Percentiles rank a stretch among this genome's conserved stretches.
These are phyloP conservation scores for Argentina anserina DNA, from an alignment of 306 rosid genomes.

Conservation along the genomic window DNA sequence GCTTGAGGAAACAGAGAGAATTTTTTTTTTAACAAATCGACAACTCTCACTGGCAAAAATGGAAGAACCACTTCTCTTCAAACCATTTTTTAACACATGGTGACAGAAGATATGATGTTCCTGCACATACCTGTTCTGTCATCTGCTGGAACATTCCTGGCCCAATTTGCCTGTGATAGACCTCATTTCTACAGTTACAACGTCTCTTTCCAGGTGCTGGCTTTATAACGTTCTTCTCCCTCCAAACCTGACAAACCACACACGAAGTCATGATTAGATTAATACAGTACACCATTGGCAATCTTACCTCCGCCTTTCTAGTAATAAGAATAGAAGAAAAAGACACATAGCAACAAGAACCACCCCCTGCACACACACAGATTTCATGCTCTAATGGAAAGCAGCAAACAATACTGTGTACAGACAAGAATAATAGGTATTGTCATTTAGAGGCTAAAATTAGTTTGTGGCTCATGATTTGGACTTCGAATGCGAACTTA, in stretches of 20 bases:
- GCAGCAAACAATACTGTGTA: background rate
- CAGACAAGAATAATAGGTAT: background rate
- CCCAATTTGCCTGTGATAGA: constrained; percentile 93
- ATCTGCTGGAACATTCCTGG: constrained; percentile 99
- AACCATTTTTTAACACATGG: background rate
- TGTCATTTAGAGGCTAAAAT: background rate
- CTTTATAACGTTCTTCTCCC: constrained; percentile 87
- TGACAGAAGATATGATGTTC: constrained; percentile 2
- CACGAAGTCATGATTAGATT: constrained; percentile 13
- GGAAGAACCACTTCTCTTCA: background rate
- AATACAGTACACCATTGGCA: background rate
- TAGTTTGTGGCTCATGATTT: background rate
- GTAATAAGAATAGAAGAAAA: background rate
- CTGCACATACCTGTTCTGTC: constrained; percentile 76
- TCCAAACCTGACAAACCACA: constrained; percentile 70
- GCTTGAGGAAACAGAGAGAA: background rate
- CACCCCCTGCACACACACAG: background rate
- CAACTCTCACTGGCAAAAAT: background rate
- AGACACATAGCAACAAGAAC: background rate
- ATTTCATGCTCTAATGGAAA: background rate
- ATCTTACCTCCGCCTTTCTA: background rate
- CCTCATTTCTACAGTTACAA: constrained; percentile 96
- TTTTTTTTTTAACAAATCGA: background rate
- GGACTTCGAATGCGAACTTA: background rate
- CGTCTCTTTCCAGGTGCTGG: constrained; percentile 94